Evolutionary conservation across 495 filamentous ascomycete genomes (phyloP), one percentile per base, ranked within the genome.

Genomic region (Geoglossum glabrum): DNA sequence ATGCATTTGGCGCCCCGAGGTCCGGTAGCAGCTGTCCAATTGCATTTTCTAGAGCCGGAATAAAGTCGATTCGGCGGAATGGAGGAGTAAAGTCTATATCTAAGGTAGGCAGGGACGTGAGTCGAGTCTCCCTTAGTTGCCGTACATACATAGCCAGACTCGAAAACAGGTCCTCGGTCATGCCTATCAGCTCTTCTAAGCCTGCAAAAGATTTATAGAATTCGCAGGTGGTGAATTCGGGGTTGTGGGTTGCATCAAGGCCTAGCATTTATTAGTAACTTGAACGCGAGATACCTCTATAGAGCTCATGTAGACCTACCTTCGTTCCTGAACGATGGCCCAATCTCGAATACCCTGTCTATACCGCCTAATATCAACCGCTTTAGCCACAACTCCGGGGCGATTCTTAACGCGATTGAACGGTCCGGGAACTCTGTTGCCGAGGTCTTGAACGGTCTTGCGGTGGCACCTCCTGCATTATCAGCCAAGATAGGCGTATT

Each of bases 201-300:
- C 81, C 84, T 55, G 85, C 81, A 63, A 88, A 95, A 13, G 87
- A 80, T 55, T 82, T 78, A 69, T 98, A 98, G 75, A 95, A 96
- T 71, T 98, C 92, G 73, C 90, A 96, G 34, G 84, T 96, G 26
- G 85, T 89, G 71, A 96, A 98, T 68, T 98, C 92, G 6, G 92
- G 89, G 64, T 97, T 97, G 69, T 96, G 92, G 0, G 86, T 94
- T 26, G 82, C 78, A 70, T 98, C 92, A 40, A 96, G 68, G 10
- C 81, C 78, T 81, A 43, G 6, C 13, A 45, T 30, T 3, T 26
- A 31, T 67, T 47, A 66, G 60, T n/a, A 40, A 4, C 1, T 13
- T n/a, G 19, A 58, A 31, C 27, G 3, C 23, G 6, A 31, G 55
- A 10, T 10, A 21, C 40, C 10, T 3, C 15, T 57, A 38, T 11